phyloP scores from a whole-genome alignment of 2,329 filamentous ascomycete species.

The Acrocalymma vagum region DNA sequence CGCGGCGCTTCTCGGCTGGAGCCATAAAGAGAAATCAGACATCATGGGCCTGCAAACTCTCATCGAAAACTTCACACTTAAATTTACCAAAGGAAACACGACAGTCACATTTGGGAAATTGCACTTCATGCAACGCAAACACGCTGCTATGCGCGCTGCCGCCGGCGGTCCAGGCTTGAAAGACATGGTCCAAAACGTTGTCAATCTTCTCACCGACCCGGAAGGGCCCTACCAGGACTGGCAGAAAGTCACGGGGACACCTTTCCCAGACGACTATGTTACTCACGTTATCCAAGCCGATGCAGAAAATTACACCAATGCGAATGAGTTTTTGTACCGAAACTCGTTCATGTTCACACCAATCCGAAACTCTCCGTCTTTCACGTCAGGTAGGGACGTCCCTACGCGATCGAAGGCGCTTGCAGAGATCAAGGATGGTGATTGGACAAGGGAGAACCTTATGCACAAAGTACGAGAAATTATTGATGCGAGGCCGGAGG shows the following conservation, averaged over 20 bases:
- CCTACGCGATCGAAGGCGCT: slow-evolving; percentile 26
- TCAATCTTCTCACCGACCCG: slow-evolving; percentile 36
- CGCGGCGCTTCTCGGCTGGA: slow-evolving; percentile 86
- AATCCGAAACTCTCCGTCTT: slow-evolving; percentile 11
- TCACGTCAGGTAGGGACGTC: too few relatives aligned
- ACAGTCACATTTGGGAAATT: slow-evolving; percentile 84
- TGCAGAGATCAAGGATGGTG: slow-evolving; percentile 17
- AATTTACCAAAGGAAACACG: slow-evolving; percentile 91
- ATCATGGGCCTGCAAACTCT: slow-evolving; percentile 76
- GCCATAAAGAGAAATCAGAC: slow-evolving; percentile 72
- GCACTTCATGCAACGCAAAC: slow-evolving; percentile 77
- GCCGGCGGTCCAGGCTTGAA: slow-evolving; percentile 52
- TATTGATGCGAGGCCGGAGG: slow-evolving; percentile 34
- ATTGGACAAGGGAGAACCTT: slow-evolving; percentile 35
- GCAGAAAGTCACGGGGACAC: slow-evolving; percentile 28
- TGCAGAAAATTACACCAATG: slow-evolving; percentile 65
- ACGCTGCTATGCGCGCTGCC: slow-evolving; percentile 62
- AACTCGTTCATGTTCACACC: slow-evolving; percentile 67
- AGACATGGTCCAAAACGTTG: slow-evolving; percentile 46
- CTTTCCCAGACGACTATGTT: slow-evolving; percentile 56
- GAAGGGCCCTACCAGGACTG: slow-evolving; percentile 35
- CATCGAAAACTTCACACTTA: slow-evolving; percentile 78
- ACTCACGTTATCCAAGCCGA: slow-evolving; percentile 61
- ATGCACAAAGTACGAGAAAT: slow-evolving; percentile 35
- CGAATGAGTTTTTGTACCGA: slow-evolving; percentile 63